Conservation (phyloP, 306 rosid species). For the Fagus sylvatica region DNA sequence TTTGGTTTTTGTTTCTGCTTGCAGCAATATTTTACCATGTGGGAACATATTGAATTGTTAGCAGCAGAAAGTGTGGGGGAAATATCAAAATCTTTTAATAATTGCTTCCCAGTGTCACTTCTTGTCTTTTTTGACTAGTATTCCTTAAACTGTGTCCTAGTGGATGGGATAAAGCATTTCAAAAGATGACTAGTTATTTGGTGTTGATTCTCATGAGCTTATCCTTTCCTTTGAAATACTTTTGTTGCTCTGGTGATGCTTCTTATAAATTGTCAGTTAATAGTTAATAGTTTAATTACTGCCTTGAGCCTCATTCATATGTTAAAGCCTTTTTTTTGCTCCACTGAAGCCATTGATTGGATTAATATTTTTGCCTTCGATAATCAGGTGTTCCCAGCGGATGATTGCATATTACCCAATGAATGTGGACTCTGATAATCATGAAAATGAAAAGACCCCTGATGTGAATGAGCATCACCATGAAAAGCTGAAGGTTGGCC, state of each 20-base stretch:
- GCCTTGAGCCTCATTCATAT: neutral
- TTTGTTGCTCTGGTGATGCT: neutral
- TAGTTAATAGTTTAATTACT: neutral
- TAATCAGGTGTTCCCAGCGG: conserved; percentile 33
- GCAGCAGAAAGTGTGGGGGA: neutral
- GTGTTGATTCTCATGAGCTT: neutral
- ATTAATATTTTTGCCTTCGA: conserved; percentile 10
- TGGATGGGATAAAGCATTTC: neutral
- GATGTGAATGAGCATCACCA: conserved; percentile 26
- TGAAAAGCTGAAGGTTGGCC: conserved; percentile 22
- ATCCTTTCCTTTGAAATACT: neutral
- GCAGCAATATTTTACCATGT: neutral
- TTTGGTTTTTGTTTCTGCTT: neutral
- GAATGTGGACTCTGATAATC: conserved; percentile 30
- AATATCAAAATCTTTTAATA: too few relatives aligned
- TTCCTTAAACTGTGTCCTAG: neutral
- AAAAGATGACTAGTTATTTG: neutral
- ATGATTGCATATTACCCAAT: conserved; percentile 6
- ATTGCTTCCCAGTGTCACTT: neutral
- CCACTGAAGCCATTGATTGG: conserved; percentile 1
- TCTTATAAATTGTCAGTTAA: neutral
- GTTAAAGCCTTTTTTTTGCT: conserved; percentile 4
- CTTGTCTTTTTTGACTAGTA: neutral
- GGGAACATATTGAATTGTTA: neutral
- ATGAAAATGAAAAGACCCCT: conserved; percentile 28